Conservation (phyloP, 2,329 filamentous ascomycete genomes). For the Fusarium nisikadoi region DNA sequence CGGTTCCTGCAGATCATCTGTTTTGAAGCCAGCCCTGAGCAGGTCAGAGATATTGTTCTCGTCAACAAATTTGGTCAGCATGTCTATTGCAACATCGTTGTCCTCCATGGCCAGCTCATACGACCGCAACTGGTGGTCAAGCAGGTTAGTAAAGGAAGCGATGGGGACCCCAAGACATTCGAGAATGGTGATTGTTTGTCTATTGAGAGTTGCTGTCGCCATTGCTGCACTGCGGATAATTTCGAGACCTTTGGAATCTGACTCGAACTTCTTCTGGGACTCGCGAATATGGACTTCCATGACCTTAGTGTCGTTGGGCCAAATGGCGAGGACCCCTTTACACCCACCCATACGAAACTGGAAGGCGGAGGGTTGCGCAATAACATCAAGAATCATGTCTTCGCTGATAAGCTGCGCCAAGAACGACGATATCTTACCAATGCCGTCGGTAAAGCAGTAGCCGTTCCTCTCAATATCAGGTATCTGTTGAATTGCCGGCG, state of each 20-base stretch:
- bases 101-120: slow-evolving; percentile 78
- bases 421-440: slow-evolving; percentile 88
- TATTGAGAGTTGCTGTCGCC: slow-evolving; percentile 83
- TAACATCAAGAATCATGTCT: slow-evolving; percentile 71
- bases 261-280: slow-evolving; percentile 88
- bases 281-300: slow-evolving; percentile 80
- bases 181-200: slow-evolving; percentile 89
- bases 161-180: slow-evolving; percentile 79
- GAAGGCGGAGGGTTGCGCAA: slow-evolving; percentile 78
- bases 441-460: slow-evolving; percentile 87
- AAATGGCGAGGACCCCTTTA: slow-evolving; percentile 87
- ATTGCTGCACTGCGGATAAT: slow-evolving; percentile 84
- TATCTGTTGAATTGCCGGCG: slow-evolving; percentile 69
- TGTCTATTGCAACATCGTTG: slow-evolving; percentile 69
- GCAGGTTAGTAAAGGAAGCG: slow-evolving; percentile 72
- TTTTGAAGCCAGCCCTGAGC: slow-evolving; percentile 83
- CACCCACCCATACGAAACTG: slow-evolving; percentile 93
- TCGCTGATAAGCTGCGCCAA: slow-evolving; percentile 78
- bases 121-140: slow-evolving; percentile 72
- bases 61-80: slow-evolving; percentile 82
- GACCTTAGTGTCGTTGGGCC: slow-evolving; percentile 72
- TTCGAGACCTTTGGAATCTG: slow-evolving; percentile 78
- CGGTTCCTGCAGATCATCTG: slow-evolving; percentile 70
- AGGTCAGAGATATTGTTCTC: slow-evolving; percentile 87
- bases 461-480: slow-evolving; percentile 76